Percentiles rank a stretch among this genome's conserved stretches.
phyloP scores from a whole-genome alignment of 768 basidiomycete genomes.

The Suillus occidentalis region DNA sequence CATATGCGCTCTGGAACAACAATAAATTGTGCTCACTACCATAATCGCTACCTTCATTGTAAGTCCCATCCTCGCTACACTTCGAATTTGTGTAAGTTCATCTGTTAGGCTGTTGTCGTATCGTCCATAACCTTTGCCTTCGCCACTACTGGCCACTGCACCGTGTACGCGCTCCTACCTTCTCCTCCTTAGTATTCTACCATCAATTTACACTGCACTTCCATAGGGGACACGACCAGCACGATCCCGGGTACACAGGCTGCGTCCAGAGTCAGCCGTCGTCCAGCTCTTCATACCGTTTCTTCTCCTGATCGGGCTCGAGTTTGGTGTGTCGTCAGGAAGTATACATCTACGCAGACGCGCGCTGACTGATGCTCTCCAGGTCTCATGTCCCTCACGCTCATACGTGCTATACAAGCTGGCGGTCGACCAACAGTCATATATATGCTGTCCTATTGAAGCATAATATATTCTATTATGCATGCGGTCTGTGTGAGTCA shows the following conservation, averaged over 20 bases:
- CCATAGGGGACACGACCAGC: background rate
- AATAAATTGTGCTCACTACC: background rate
- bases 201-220: background rate
- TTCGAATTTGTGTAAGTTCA: background rate
- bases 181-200: background rate
- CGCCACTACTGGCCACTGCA: background rate
- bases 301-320: background rate
- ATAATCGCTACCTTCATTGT: background rate
- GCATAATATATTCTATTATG: background rate
- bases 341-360: background rate
- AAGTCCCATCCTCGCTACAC: background rate
- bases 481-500: conserved; percentile 2
- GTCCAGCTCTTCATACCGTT: background rate
- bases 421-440: background rate
- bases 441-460: background rate
- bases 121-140: background rate
- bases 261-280: background rate
- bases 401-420: conserved; percentile 1
- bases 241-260: background rate
- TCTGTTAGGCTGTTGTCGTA: background rate
- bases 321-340: background rate
- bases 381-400: background rate
- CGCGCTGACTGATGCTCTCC: background rate
- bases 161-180: background rate
- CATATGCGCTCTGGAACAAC: conserved; percentile 2